Percentiles rank a stretch among this genome's conserved stretches.
Conservation (phyloP, 208 protist genomes). For the Wallacemonas sp. region DNA sequence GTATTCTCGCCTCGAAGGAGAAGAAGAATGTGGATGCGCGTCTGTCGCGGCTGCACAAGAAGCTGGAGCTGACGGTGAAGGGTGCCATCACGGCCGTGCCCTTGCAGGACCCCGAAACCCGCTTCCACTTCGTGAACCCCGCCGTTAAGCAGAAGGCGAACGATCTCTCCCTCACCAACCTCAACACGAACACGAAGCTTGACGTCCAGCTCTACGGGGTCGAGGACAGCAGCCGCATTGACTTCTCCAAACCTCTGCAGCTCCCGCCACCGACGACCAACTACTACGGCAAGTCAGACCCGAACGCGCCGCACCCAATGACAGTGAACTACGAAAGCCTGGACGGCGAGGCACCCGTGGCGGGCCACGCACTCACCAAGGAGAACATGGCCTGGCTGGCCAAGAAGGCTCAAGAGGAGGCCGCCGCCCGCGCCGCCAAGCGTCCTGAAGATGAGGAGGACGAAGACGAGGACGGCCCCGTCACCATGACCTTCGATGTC, state of each 20-base stretch:
- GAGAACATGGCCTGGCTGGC: slow-evolving; percentile 49
- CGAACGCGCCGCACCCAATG: slow-evolving; percentile 57
- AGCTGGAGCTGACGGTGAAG: slow-evolving; percentile 62
- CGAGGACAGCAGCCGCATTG: slow-evolving; percentile 15
- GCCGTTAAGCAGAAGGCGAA: slow-evolving; percentile 18
- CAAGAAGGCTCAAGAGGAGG: slow-evolving; percentile 6
- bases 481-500: slow-evolving; percentile 6
- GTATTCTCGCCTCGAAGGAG: slow-evolving; percentile 48
- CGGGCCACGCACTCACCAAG: slow-evolving; percentile 68
- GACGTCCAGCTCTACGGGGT: slow-evolving; percentile 2
- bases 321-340: slow-evolving; percentile 54
- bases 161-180: slow-evolving; percentile 11
- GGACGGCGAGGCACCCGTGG: slow-evolving; percentile 51
- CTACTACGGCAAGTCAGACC: slow-evolving; percentile 62
- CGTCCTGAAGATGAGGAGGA: slow-evolving; percentile 5
- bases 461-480: slow-evolving; percentile 7
- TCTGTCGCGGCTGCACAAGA: slow-evolving; percentile 56
- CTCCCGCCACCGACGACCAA: slow-evolving; percentile 51
- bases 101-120: slow-evolving; percentile 66
- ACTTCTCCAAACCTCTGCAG: slow-evolving; percentile 66
- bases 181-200: slow-evolving; percentile 51
- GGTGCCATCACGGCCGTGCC: slow-evolving; percentile 71
- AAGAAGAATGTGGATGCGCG: slow-evolving; percentile 37
- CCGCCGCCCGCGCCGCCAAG: background rate
- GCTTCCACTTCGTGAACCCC: slow-evolving; percentile 83